Evolutionary conservation across 306 rosid species (phyloP).

Genomic region (Comarum palustre): DNA sequence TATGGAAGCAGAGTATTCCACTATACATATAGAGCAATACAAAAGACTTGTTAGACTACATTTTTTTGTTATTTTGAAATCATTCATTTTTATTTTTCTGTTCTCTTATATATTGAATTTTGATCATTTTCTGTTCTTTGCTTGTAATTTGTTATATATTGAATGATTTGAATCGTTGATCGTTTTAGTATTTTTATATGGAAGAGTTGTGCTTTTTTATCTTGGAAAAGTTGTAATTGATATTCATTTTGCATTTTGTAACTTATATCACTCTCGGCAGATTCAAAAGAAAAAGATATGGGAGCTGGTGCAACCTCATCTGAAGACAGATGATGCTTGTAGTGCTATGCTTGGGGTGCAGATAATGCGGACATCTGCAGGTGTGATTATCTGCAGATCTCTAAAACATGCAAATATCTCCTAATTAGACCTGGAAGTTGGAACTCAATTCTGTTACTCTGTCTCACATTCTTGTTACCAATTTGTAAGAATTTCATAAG

Average conservation of each 20-base stretch:
- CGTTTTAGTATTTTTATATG: too few relatives aligned
- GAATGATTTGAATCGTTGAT: too few relatives aligned
- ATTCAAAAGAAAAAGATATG: slow-evolving; percentile 74
- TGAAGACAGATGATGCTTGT: slow-evolving; percentile 58
- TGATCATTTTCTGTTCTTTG: too few relatives aligned
- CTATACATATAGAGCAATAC: too few relatives aligned
- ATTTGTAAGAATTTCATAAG: background rate
- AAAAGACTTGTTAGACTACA: too few relatives aligned
- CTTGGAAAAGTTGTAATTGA: background rate
- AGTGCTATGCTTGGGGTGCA: slow-evolving; percentile 55
- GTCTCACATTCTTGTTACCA: background rate
- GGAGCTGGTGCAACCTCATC: slow-evolving; percentile 77
- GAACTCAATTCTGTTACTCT: background rate
- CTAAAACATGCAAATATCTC: slow-evolving; percentile 32
- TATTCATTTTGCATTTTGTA: slow-evolving; percentile 4
- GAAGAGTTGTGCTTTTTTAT: background rate
- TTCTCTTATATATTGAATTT: too few relatives aligned
- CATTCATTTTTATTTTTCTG: too few relatives aligned
- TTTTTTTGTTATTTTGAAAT: too few relatives aligned
- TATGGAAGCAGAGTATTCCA: too few relatives aligned
- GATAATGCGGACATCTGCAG: slow-evolving; percentile 62
- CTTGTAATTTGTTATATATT: too few relatives aligned
- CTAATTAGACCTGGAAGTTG: slow-evolving; percentile 11
- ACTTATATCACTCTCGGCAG: slow-evolving; percentile 33
- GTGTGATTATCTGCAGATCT: slow-evolving; percentile 33